Evolutionary conservation across 306 rosid genomes (phyloP).

Genomic region (Rosa rugosa): DNA sequence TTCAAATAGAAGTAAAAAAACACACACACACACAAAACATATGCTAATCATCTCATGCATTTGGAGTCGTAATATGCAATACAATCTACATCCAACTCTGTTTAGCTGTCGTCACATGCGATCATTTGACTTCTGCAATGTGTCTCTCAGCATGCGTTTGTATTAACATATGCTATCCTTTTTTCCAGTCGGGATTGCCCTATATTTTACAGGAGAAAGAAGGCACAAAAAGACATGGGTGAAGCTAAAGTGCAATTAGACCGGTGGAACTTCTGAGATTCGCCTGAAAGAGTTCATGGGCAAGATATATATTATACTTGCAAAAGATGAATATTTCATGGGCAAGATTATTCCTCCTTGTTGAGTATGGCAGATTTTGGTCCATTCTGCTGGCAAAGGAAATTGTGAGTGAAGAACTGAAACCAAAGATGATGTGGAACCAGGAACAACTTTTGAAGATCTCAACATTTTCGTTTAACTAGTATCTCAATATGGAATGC

Average conservation of each 20-base stretch:
- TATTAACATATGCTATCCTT: slow-evolving; percentile 22
- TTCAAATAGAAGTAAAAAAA: neutral
- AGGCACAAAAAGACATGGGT: slow-evolving; percentile 97
- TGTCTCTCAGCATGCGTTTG: neutral
- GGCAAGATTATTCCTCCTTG: neutral
- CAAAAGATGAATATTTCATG: neutral
- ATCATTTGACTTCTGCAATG: neutral
- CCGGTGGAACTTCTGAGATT: slow-evolving; percentile 74
- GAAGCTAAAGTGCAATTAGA: slow-evolving; percentile 86
- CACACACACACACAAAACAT: neutral
- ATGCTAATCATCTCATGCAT: slow-evolving; percentile 10
- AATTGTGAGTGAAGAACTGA: neutral
- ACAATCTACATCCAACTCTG: neutral
- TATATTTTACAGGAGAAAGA: slow-evolving; percentile 87
- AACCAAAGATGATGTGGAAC: neutral
- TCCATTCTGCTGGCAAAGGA: neutral
- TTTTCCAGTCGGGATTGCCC: slow-evolving; percentile 93
- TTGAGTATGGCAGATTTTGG: neutral
- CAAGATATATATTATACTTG: neutral
- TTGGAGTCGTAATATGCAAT: neutral
- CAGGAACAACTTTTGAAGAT: neutral
- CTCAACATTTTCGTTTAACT: neutral
- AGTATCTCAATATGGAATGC: neutral
- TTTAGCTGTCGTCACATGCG: neutral
- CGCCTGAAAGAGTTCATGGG: neutral